phyloP scores from a whole-genome alignment of 495 filamentous ascomycete genomes.

The Aspergillus carlsbadensis region DNA sequence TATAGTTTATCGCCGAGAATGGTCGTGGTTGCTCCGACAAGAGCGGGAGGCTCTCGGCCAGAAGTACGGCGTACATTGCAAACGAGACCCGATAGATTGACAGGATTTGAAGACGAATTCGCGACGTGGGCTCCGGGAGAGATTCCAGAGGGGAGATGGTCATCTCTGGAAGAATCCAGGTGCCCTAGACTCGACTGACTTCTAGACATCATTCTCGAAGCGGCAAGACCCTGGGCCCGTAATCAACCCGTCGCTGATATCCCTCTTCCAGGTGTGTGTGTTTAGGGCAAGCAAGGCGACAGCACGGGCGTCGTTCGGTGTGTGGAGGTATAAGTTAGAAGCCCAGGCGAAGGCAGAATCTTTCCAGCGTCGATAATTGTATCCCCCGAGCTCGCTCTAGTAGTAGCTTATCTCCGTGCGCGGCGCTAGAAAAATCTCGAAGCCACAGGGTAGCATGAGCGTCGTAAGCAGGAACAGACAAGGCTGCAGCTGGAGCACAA shows the following conservation, averaged over 20 bases:
- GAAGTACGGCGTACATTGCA: conserved; percentile 93
- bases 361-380: neutral
- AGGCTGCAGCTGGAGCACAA: conserved; percentile 2
- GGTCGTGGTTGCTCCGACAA: conserved; percentile 94
- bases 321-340: neutral
- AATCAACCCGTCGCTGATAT: conserved; percentile 1
- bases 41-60: conserved; percentile 81
- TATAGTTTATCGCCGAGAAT: conserved; percentile 92
- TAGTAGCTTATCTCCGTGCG: conserved; percentile 14
- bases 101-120: conserved; percentile 43
- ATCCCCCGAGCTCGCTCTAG: neutral
- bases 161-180: conserved; percentile 35
- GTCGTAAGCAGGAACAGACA: conserved; percentile 15
- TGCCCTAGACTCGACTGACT: conserved; percentile 47
- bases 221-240: conserved; percentile 1
- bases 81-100: conserved; percentile 80
- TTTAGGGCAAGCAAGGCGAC: neutral
- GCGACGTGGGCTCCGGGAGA: conserved; percentile 35
- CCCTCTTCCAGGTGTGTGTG: neutral
- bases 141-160: conserved; percentile 27
- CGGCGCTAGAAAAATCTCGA: conserved; percentile 17
- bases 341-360: neutral
- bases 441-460: conserved; percentile 21
- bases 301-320: neutral
- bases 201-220: conserved; percentile 42